These are phyloP conservation scores for Dichomitus squalens DNA, from an alignment of 1,284 basidiomycete genomes.

Conservation along the genomic window DNA sequence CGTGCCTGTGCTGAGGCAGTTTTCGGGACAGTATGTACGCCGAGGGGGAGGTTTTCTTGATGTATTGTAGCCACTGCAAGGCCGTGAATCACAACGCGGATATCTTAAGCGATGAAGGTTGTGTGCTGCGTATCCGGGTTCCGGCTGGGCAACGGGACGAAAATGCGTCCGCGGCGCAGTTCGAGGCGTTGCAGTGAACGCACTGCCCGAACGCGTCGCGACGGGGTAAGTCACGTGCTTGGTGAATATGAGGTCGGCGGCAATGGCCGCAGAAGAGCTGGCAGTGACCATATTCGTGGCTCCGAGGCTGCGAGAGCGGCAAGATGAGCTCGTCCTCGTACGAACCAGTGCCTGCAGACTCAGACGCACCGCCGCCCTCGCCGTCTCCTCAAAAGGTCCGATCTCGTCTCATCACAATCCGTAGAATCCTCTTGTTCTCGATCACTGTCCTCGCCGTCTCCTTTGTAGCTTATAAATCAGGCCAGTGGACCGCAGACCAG, in stretches of 20 bases:
- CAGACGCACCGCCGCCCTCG: slow-evolving; percentile 13
- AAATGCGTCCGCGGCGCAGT: not conserved
- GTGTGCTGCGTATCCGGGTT: not conserved
- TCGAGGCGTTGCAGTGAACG: not conserved
- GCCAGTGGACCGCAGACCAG: slow-evolving; percentile 42
- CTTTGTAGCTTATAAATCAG: slow-evolving; percentile 47
- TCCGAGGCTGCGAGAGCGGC: slow-evolving; percentile 7
- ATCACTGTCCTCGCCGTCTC: slow-evolving; percentile 40
- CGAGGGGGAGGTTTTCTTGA: not conserved
- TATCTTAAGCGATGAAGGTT: too few relatives aligned
- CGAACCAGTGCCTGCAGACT: slow-evolving; percentile 32
- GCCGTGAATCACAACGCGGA: not conserved
- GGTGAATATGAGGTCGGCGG: slow-evolving; percentile 1
- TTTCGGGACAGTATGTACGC: not conserved
- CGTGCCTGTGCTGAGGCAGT: slow-evolving; percentile 48
- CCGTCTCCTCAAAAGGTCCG: slow-evolving; percentile 11
- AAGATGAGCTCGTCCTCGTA: slow-evolving; percentile 26
- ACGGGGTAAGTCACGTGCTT: slow-evolving; percentile 21
- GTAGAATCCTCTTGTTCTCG: slow-evolving; percentile 32
- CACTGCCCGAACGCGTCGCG: slow-evolving; percentile 8
- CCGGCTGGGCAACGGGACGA: not conserved
- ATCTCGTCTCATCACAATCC: slow-evolving; percentile 19
- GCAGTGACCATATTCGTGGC: slow-evolving; percentile 8
- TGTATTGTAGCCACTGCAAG: not conserved
- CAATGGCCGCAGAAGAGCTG: slow-evolving; percentile 11